phyloP scores from a whole-genome alignment of 2,329 filamentous ascomycete species.

The Paecilomyces niveus region DNA sequence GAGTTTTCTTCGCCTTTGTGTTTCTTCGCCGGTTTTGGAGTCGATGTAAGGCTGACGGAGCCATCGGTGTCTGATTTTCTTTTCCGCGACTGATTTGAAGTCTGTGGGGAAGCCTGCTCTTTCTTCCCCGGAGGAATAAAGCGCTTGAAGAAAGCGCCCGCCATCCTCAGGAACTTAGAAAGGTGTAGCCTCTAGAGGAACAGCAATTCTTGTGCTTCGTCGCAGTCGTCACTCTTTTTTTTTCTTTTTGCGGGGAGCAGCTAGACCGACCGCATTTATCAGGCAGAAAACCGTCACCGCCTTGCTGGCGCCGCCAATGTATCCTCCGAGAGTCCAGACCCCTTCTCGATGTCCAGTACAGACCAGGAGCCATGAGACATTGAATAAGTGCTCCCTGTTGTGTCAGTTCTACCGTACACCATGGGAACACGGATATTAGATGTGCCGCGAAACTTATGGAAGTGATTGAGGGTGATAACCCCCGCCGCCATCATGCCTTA shows the following conservation, averaged over 20 bases:
- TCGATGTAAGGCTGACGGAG: constrained; percentile 14
- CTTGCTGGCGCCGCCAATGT: neutral
- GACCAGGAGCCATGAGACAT: neutral
- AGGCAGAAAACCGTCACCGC: neutral
- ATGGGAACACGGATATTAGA: neutral
- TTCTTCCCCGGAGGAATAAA: constrained; percentile 35
- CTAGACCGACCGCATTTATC: constrained; percentile 1
- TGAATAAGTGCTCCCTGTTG: neutral
- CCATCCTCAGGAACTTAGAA: constrained; percentile 28
- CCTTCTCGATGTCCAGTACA: neutral
- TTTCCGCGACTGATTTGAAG: constrained; percentile 21
- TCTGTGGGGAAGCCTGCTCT: constrained; percentile 10
- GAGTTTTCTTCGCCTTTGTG: constrained; percentile 19
- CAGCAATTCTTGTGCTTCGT: constrained; percentile 5
- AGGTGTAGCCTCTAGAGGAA: neutral
- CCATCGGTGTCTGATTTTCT: constrained; percentile 26
- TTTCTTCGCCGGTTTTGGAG: constrained; percentile 33
- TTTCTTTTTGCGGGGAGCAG: constrained; percentile 18
- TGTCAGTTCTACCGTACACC: neutral
- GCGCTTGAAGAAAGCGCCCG: constrained; percentile 39
- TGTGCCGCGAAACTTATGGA: neutral
- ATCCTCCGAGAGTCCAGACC: neutral
- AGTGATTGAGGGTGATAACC: constrained; percentile 10
- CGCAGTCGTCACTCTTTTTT: constrained; percentile 11
- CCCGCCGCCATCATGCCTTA: constrained; percentile 51